phyloP scores from a whole-genome alignment of 2,329 filamentous ascomycete genomes.

The Phialophora macrospora region DNA sequence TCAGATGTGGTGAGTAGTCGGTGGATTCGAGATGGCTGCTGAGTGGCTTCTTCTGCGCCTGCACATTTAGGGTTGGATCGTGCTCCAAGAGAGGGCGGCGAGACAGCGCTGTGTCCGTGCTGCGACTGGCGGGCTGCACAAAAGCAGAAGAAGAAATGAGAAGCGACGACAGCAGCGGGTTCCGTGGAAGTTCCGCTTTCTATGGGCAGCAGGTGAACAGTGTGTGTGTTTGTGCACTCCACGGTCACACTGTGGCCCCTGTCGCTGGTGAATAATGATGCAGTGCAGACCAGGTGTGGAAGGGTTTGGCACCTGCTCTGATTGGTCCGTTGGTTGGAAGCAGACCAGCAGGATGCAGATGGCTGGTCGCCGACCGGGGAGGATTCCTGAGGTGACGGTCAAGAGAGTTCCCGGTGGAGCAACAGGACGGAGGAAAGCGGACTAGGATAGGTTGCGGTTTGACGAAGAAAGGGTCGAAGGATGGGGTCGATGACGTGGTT shows the following conservation, averaged over 20 bases:
- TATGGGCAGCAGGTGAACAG: conserved; percentile 5
- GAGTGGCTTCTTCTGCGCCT: conserved; percentile 19
- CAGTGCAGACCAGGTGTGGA: conserved; percentile 5
- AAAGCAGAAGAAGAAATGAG: conserved; percentile 17
- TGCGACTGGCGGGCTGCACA: conserved; percentile 10
- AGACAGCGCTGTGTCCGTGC: conserved; percentile 7
- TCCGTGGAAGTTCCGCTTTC: conserved; percentile 4
- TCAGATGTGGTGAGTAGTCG: conserved; percentile 4
- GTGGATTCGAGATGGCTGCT: conserved; percentile 10
- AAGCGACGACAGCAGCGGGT: conserved; percentile 18
- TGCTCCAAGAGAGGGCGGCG: conserved; percentile 18
- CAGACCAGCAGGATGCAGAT: conserved; percentile 14
- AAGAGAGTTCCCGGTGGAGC: conserved; percentile 16
- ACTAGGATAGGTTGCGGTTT: conserved; percentile 10
- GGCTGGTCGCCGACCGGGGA: conserved; percentile 23
- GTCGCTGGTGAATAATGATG: conserved; percentile 14
- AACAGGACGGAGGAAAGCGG: conserved; percentile 12
- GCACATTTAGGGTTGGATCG: conserved; percentile 21
- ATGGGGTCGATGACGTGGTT: conserved; percentile 30
- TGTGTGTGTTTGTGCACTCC: not conserved
- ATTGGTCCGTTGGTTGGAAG: not conserved
- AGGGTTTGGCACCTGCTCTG: not conserved
- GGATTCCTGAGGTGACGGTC: conserved; percentile 11
- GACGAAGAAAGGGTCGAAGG: conserved; percentile 18
- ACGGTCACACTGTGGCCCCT: not conserved